phyloP scores from a whole-genome alignment of 116 monocot genomes.

The Cymodocea nodosa region DNA sequence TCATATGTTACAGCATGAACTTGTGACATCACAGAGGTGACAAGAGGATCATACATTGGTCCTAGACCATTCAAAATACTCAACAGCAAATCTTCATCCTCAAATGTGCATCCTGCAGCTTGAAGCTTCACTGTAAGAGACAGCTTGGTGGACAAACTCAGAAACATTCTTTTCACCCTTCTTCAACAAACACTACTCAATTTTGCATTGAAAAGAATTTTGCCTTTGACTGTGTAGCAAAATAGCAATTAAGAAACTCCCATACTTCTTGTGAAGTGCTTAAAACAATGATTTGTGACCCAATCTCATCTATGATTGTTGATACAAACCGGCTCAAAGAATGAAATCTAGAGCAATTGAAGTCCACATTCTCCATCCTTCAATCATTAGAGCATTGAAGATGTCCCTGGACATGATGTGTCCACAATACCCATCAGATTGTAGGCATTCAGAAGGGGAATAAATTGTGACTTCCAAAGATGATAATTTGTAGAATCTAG shows the following conservation, averaged over 20 bases:
- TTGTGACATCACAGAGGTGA: background rate
- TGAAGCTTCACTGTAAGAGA: background rate
- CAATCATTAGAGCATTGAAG: no score
- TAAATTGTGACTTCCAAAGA: no score
- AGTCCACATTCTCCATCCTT: no score
- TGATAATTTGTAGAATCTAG: no score
- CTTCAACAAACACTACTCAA: background rate
- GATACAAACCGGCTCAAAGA: no score
- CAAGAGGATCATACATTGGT: background rate
- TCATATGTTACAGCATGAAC: background rate
- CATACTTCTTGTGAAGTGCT: background rate
- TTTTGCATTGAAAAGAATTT: background rate
- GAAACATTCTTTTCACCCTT: background rate
- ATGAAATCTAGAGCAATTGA: no score
- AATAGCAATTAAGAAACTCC: background rate
- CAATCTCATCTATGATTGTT: no score
- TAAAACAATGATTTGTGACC: background rate
- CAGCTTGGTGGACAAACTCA: background rate
- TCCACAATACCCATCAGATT: no score
- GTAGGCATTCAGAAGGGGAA: no score
- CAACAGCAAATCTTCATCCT: background rate
- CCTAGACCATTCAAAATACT: background rate
- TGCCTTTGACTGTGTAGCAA: background rate
- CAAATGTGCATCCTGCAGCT: background rate
- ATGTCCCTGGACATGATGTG: no score